Evolutionary conservation across 176 grass and related monocot species (phyloP).

Genomic region (Oryza meridionalis): DNA sequence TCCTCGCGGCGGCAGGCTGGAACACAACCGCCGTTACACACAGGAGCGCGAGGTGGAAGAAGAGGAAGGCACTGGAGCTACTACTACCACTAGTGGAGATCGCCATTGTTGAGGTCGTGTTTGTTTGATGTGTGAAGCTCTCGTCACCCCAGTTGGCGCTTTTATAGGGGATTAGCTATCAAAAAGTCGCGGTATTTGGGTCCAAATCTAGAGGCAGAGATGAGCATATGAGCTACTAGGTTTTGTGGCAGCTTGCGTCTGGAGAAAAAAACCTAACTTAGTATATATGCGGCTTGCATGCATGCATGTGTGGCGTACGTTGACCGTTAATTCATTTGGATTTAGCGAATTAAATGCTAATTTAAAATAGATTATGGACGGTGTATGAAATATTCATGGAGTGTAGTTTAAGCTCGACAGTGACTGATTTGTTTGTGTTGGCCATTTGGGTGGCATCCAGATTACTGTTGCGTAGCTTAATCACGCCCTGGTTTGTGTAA

Average conservation of each 20-base stretch:
- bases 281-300: neutral
- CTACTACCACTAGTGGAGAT: neutral
- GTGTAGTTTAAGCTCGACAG: neutral
- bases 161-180: slow-evolving; percentile 37
- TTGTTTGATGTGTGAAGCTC: neutral
- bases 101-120: slow-evolving; percentile 35
- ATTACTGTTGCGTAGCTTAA: neutral
- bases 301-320: slow-evolving; percentile 1
- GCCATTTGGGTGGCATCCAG: neutral
- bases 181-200: neutral
- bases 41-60: neutral
- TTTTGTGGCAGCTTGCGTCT: slow-evolving; percentile 37
- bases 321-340: slow-evolving; percentile 39
- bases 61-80: neutral
- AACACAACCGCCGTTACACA: neutral
- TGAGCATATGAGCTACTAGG: neutral
- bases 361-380: neutral
- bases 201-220: slow-evolving; percentile 44
- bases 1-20: slow-evolving; percentile 18
- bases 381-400: neutral
- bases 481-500: neutral
- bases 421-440: neutral
- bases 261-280: slow-evolving; percentile 8
- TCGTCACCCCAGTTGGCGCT: neutral
- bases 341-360: neutral